Base-by-base conservation (phyloP, 2,329 filamentous ascomycete species). In the Coniochaeta prunicola region DNA sequence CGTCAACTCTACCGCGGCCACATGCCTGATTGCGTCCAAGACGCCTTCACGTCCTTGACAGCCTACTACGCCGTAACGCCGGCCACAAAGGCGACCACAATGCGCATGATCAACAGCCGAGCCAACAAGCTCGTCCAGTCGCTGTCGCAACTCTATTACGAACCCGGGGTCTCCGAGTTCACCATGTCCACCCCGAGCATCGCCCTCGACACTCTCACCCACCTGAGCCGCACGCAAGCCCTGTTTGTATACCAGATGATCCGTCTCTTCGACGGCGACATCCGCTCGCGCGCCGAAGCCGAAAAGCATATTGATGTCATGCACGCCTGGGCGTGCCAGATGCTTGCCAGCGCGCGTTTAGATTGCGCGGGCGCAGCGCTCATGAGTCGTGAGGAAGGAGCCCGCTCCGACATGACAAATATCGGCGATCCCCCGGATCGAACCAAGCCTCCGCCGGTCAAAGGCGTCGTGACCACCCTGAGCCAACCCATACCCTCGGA, bases 221-320 rank as follows among this genome's bases (percentile, higher is more conserved):
- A 69, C 57, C 68, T 81, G 5, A 75, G 77, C 0, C 73, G 76
- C 36, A 73, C 74, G 0, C 79, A 83, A 12, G 74, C 80, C 1
- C 71, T 83, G 1, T 60, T 81, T 3, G 67, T 80, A 0, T 82
- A 82, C 64, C 74, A 79, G 56, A 74, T 76, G 34, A 78, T 83
- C 59, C 69, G 76, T 15, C 67, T 83, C 33, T 81, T 80, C 58
- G 79, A 82, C 63, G 77, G 76, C 15, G 76, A 80, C 62, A 74
- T 81, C n/a, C 65, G 70, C 17, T 67, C 73, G 5, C 71, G 75
- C 1, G 68, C 71, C 34, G 65, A 73, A 4, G 74, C 76, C 28
- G 77, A 73, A 31, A 13, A 74, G 61, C 63, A 74, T 57, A 84
- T 83, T 2, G 78, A 83, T 6, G 57, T 50, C n/a, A 55, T 61